Evolutionary conservation across 495 filamentous ascomycete species (phyloP).

Genomic region (Platismatia glauca): DNA sequence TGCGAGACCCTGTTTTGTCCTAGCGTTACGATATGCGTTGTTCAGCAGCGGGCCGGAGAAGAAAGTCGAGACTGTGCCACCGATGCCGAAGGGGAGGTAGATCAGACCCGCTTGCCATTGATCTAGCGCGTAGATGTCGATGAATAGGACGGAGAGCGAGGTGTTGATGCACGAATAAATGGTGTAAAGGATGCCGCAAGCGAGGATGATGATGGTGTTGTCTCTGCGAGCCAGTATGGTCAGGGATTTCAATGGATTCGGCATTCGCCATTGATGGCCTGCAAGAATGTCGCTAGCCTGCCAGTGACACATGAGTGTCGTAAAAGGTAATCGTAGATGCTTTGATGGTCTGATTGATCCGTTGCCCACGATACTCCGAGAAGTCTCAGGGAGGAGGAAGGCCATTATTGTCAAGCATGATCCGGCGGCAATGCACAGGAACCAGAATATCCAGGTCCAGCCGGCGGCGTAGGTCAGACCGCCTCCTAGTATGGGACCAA

Average conservation of each 20-base stretch:
- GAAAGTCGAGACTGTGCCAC: constrained; percentile 22
- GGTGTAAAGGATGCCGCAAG: constrained; percentile 21
- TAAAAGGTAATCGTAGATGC: constrained; percentile 18
- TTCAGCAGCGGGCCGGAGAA: constrained; percentile 22
- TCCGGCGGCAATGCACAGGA: constrained; percentile 49
- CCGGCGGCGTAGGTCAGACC: constrained; percentile 36
- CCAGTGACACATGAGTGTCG: constrained; percentile 17
- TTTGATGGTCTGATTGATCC: constrained; percentile 24
- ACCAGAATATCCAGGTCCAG: constrained; percentile 71
- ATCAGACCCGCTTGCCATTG: constrained; percentile 28
- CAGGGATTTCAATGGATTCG: constrained; percentile 26
- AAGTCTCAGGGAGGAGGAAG: constrained; percentile 37
- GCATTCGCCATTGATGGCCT: constrained; percentile 18
- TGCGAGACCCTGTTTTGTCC: constrained; percentile 35
- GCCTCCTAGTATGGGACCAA: constrained; percentile 40
- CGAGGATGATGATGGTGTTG: constrained; percentile 19
- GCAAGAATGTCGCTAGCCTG: constrained; percentile 8
- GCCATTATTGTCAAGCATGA: constrained; percentile 30
- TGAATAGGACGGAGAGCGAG: constrained; percentile 22
- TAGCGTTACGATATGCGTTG: constrained; percentile 12
- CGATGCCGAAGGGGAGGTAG: constrained; percentile 30
- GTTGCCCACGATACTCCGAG: constrained; percentile 37
- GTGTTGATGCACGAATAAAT: constrained; percentile 22
- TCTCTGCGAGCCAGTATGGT: constrained; percentile 20
- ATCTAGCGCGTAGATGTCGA: constrained; percentile 25